Base-by-base conservation (phyloP, 176 grass and related monocot genomes). In the Carex cristatella region DNA sequence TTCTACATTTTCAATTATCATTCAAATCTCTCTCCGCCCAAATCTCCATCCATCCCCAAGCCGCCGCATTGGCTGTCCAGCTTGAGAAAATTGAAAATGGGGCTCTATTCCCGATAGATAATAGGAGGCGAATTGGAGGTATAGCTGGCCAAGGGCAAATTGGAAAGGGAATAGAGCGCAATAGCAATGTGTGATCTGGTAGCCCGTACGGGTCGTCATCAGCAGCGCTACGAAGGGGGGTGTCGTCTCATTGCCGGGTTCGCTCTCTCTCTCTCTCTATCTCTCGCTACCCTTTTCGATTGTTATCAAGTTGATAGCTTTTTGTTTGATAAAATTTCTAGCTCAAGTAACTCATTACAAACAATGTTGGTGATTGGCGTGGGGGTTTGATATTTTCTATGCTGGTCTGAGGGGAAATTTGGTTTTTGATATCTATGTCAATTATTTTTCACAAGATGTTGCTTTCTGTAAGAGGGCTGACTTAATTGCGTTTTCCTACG, bases 191-290 rank as follows among this genome's bases (percentile, higher is more conserved):
- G 96, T 85, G 96, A 99, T 91, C 84, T 99, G 67, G 93, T 99
- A 81, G 96, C 96, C 46, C 96, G 96, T 80, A 99, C 96, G 76
- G 96, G 96, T 74, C 91, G 96, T 59, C 96, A 99, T 81, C 96
- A 99, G 90, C 96, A 99, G 91, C 96, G 96, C 32, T 99, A 99
- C 82, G 91, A 95, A 82, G 96, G 79, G 35, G 91, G 93, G 61
- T 85, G 91, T 81, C 93, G 93, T 54, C 90, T 99, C 65, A 89
- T 99, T 79, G 93, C 96, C 44, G 93, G 96, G 96, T 95, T 86
- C 31, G 74, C 79, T 30, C 38, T 81, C 18, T 16, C 16, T 69
- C 63, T 11, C 3, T 16, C 18, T 73, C 32, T 35, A 16, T 58
- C 49, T 14, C 63, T 51, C 55, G 4, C 70, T 62, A 15, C 54